Base-by-base conservation (phyloP, 805 yeast species). In the Saccharomyces jurei region DNA sequence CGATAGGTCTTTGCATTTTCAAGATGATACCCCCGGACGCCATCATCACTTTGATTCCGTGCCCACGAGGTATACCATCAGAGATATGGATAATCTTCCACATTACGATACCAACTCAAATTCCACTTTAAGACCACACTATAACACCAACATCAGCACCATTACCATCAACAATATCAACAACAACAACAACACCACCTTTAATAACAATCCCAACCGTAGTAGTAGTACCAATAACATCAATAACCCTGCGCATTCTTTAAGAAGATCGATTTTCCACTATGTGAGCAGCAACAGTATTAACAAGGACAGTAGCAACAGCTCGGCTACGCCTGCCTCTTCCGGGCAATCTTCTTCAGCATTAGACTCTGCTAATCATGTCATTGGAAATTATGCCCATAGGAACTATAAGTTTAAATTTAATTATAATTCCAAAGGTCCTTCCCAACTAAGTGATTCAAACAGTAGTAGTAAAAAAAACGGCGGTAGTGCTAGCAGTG, bases 381-480 rank as follows among this genome's bases (percentile, higher is more conserved):
- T 67, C 1, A 61, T 63, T 46, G 65, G 63, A 1, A 68, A 68
- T 27, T 52, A 61, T 4, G 61, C 67, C 1, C 66, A 60, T 32
- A 66, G 63, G 46, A 65, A 67, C 50, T 69, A 62, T 41, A 65
- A 69, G 49, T 69, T 69, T 54, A 67, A 69, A 49, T 69, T 69
- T 54, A 67, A 68, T 48, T 69, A 65, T 53, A 60, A 57, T 13
- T 46, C 52, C 41, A 54, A 53, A 17, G 51, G 50, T 29, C 21
- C 21, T 11, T 28, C 48, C 9, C 25, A 22, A 17, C 13, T 21
- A 6, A 48, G 17, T 10, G 14, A 6, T 8, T 17, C 27, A 4
- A 14, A 11, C 4, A 13, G n/a, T 22, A 26, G 28, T 28, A 14
- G 10, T 8, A 25, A 27, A 4, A 36, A 48, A 4, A 10, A 21